These are phyloP conservation scores for Paramecium octaurelia DNA, from an alignment of 73 alveolate species.

Conservation along the genomic window DNA sequence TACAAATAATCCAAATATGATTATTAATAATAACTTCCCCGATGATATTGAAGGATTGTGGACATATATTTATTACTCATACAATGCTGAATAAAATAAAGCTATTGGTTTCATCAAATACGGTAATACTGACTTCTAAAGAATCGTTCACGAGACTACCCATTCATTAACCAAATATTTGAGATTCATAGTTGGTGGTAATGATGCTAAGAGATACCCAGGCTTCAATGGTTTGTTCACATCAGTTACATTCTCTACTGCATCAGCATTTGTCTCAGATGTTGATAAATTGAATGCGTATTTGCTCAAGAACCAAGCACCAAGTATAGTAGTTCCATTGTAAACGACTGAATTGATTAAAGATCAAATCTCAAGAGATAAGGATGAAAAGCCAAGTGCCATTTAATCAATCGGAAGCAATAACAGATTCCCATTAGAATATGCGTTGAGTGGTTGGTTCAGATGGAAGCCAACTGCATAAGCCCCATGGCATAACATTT, in stretches of 20 bases:
- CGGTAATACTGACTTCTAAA: background rate
- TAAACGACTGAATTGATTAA: background rate
- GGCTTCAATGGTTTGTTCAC: slow-evolving; percentile 49
- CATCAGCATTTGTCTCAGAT: background rate
- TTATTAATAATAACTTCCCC: slow-evolving; percentile 15
- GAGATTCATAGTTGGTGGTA: slow-evolving; percentile 44
- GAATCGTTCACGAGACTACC: slow-evolving; percentile 11
- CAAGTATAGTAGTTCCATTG: background rate
- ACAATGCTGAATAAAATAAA: slow-evolving; percentile 4
- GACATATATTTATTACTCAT: slow-evolving; percentile 42
- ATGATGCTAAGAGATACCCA: slow-evolving; percentile 33
- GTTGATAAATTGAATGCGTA: background rate
- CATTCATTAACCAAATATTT: slow-evolving; percentile 33
- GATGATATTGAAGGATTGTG: slow-evolving; percentile 58
- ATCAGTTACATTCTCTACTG: slow-evolving; percentile 46
- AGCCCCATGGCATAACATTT: slow-evolving; percentile 42
- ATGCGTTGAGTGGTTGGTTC: slow-evolving; percentile 56
- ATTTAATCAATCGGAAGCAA: background rate
- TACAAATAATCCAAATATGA: slow-evolving; percentile 5
- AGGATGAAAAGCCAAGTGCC: background rate
- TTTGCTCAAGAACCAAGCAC: background rate
- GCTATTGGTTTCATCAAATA: slow-evolving; percentile 40
- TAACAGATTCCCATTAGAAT: slow-evolving; percentile 35
- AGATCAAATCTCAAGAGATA: background rate
- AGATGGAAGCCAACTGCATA: slow-evolving; percentile 49